Evolutionary conservation across 805 yeast species (phyloP).

Genomic region (Candida maris): DNA sequence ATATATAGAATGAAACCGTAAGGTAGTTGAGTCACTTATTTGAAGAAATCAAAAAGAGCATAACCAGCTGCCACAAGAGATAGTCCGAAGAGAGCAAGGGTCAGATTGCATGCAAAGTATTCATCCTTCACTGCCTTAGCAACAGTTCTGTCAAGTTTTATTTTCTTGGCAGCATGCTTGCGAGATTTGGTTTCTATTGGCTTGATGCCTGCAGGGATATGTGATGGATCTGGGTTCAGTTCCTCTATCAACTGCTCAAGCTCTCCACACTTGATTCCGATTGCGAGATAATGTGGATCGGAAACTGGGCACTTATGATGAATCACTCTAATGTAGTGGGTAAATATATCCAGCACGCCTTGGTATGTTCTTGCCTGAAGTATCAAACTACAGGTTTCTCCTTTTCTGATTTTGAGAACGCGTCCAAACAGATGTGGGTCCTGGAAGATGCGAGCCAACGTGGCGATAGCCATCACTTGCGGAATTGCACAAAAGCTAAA

Average conservation of each 20-base stretch:
- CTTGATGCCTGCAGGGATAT: conserved; percentile 53
- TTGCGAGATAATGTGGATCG: conserved; percentile 81
- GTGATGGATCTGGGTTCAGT: conserved; percentile 54
- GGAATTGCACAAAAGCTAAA: conserved; percentile 97
- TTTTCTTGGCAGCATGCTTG: conserved; percentile 43
- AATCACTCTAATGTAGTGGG: conserved; percentile 66
- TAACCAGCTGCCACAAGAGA: conserved; percentile 18
- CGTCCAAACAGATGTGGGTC: conserved; percentile 67
- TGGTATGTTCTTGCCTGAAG: conserved; percentile 68
- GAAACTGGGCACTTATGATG: conserved; percentile 73
- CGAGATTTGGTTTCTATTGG: conserved; percentile 45
- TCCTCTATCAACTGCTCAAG: conserved; percentile 84
- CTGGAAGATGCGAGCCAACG: conserved; percentile 79
- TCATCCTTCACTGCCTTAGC: conserved; percentile 17
- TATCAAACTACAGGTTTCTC: conserved; percentile 76
- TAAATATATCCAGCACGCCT: conserved; percentile 74
- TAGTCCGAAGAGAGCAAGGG: conserved; percentile 18
- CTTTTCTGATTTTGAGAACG: conserved; percentile 87
- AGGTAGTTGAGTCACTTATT: too few species aligned
- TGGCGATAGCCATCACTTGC: conserved; percentile 98
- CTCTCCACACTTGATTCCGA: conserved; percentile 83
- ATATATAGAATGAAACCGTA: too few species aligned
- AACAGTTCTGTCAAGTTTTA: conserved; percentile 33
- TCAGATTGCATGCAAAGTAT: conserved; percentile 9
- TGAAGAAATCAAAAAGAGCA: conserved; percentile 6